Evolutionary conservation across 192 early-diverging fungal species (phyloP), one percentile per base, ranked within the genome.

Genomic region (Coemansia sp.): DNA sequence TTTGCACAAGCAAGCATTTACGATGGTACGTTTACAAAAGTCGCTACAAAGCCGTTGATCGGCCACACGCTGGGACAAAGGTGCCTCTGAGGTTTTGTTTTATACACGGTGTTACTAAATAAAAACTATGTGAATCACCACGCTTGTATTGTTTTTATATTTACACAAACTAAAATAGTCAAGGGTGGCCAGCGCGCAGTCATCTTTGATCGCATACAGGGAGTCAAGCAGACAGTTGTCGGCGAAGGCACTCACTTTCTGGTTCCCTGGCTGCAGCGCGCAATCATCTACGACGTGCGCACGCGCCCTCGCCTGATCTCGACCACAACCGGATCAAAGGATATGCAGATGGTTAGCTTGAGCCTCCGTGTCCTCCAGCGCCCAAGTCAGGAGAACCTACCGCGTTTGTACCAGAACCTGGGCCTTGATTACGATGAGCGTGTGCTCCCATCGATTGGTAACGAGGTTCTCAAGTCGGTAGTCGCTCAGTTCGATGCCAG

Each of bases 401-500:
- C 92, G 16, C 71, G 73, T 45, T 91, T 99, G 75, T 97, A 96
- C 81, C 90, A 95, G 80, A 90, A 87, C 56, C 80, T 98, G 30
- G 97, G 97, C 31, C 65, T 89, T 65, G 97, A 99, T 74, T 99
- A 96, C 72, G 97, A 99, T 73, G 97, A 99, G 77, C 85, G 95
- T 61, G 95, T 98, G 14, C 87, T 99, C 61, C 96, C 97, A 38
- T 93, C 91, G 45, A 99, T 99, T 66, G 97, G 97, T 73, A 99
- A 99, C 84, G 97, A 99, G 83, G 96, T 99, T 34, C 87, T 99
- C 68, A 99, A 99, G 89, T 86, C 91, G 51, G 90, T 96, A 48
- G 96, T 99, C 20, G 97, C 97, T 16, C 97, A 99, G 85, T 99
- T 97, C 82, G 94, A 97, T 80, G 96, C 97, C 60, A 85, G 89